phyloP scores from a whole-genome alignment of 495 filamentous ascomycete species.

The Aspergillus carlsbadensis region DNA sequence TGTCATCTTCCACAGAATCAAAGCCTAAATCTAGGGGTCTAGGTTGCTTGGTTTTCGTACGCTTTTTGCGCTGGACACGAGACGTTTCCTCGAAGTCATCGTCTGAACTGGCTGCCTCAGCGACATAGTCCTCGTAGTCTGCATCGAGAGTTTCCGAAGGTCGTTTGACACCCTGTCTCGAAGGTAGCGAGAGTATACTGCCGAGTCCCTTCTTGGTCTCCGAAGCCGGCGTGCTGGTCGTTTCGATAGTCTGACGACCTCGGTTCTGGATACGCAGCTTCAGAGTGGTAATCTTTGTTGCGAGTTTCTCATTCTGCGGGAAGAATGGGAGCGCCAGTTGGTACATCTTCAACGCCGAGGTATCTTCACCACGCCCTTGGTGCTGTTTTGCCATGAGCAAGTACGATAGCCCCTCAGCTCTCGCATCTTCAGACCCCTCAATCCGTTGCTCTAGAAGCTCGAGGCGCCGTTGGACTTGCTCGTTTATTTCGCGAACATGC shows the following conservation, averaged over 20 bases:
- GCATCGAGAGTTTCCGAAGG: slow-evolving; percentile 32
- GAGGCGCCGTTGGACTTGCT: slow-evolving; percentile 75
- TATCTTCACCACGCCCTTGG: slow-evolving; percentile 75
- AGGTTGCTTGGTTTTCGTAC: slow-evolving; percentile 29
- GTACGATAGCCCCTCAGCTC: slow-evolving; percentile 78
- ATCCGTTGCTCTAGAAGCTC: slow-evolving; percentile 84
- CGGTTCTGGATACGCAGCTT: slow-evolving; percentile 55
- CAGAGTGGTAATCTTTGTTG: slow-evolving; percentile 70
- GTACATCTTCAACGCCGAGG: slow-evolving; percentile 80
- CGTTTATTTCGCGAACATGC: slow-evolving; percentile 60
- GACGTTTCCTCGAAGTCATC: slow-evolving; percentile 37
- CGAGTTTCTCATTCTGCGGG: slow-evolving; percentile 79
- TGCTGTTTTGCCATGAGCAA: slow-evolving; percentile 91
- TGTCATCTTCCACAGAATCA: slow-evolving; percentile 29
- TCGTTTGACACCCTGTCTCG: slow-evolving; percentile 31
- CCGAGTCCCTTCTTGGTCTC: slow-evolving; percentile 31
- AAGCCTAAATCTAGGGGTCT: slow-evolving; percentile 19
- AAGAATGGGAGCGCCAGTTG: slow-evolving; percentile 82
- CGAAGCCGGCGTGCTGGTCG: slow-evolving; percentile 17
- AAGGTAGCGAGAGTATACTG: slow-evolving; percentile 41
- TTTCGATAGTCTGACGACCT: slow-evolving; percentile 13
- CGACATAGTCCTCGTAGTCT: slow-evolving; percentile 33
- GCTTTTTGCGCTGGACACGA: slow-evolving; percentile 41
- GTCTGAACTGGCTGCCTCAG: slow-evolving; percentile 24
- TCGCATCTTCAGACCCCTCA: slow-evolving; percentile 68